Percentiles rank a stretch among this genome's conserved stretches.
Conservation (phyloP, 345 rosid species). For the Cochlearia excelsa region DNA sequence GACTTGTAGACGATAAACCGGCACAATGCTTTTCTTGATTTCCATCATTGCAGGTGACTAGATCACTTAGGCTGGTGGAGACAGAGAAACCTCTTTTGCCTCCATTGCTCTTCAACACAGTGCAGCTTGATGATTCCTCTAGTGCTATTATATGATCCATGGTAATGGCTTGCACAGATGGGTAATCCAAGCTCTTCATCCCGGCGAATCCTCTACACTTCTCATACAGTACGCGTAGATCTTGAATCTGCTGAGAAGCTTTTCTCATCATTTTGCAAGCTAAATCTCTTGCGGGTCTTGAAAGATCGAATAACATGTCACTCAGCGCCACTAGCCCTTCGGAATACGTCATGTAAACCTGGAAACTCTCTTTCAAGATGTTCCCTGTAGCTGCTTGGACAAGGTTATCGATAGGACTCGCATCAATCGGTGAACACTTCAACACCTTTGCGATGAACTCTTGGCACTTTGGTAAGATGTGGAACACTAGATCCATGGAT, state of each 20-base stretch:
- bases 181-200: slow-evolving; percentile 62
- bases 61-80: slow-evolving; percentile 25
- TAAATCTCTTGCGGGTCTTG: slow-evolving; percentile 56
- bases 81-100: slow-evolving; percentile 23
- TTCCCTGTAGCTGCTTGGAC: slow-evolving; percentile 59
- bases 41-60: slow-evolving; percentile 18
- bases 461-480: slow-evolving; percentile 66
- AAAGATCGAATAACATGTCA: slow-evolving; percentile 59
- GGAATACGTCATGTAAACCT: slow-evolving; percentile 51
- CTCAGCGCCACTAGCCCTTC: slow-evolving; percentile 54
- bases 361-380: slow-evolving; percentile 86
- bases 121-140: slow-evolving; percentile 44
- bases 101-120: slow-evolving; percentile 16
- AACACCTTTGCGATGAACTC: slow-evolving; percentile 57
- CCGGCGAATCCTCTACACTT: slow-evolving; percentile 47
- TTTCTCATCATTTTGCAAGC: slow-evolving; percentile 64
- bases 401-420: slow-evolving; percentile 34
- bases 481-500: slow-evolving; percentile 53
- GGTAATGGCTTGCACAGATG: slow-evolving; percentile 54
- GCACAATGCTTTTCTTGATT: slow-evolving; percentile 8
- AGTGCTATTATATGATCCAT: slow-evolving; percentile 60
- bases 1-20: slow-evolving; percentile 29
- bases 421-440: slow-evolving; percentile 45
- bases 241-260: slow-evolving; percentile 55
- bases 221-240: slow-evolving; percentile 51